Base-by-base conservation (phyloP, 2,329 filamentous ascomycete species). In the Leptographium radiaticola region DNA sequence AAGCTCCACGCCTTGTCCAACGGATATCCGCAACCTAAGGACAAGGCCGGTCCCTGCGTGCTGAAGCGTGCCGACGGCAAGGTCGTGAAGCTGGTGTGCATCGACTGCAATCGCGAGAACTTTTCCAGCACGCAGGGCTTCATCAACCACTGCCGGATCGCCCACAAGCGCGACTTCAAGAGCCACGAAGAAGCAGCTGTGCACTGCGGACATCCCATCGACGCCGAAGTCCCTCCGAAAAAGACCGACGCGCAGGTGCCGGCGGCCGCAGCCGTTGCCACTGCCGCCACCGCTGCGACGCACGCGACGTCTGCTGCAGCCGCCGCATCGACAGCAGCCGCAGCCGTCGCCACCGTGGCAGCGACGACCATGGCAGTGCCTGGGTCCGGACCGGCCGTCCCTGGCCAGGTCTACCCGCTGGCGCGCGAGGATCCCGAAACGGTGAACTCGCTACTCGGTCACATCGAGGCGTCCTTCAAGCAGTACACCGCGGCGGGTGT, bases 71-170 rank as follows among this genome's bases (percentile, higher is more conserved):
- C 86, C 53, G 90, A 97, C 68, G 87, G 87, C 54, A 77, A 87
- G 64, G 83, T 84, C 59, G 91, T 97, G 59, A 94, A 95, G 69
- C 77, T 97, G 49, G 85, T 95, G 58, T 98, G 93, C 72, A 70
- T 87, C 56, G 86, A 93, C 67, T 97, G 93, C 68, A 78, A 89
- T 50, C 80, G 91, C 59, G 87, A 89, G 66, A 88, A 96, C 67
- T 97, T 97, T 65, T 90, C 86, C 54, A 97, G 90, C 71, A 94
- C 90, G 0, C 93, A 97, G 68, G 93, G 93, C n/a, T 97, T 97
- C 70, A 93, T 98, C 71, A 98, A 98, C 65, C 93, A 98, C 66
- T 97, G 91, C 66, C 89, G 93, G 55, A 97, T 98, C 62, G 89
- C 90, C 31, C 93, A 98, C 70, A 87, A 86, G 65, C 80, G 88